A percentile compares a stretch with the other conserved stretches of the same genome.
phyloP scores from a whole-genome alignment of 2,329 filamentous ascomycete species.

The Penicillium hesseltinei region DNA sequence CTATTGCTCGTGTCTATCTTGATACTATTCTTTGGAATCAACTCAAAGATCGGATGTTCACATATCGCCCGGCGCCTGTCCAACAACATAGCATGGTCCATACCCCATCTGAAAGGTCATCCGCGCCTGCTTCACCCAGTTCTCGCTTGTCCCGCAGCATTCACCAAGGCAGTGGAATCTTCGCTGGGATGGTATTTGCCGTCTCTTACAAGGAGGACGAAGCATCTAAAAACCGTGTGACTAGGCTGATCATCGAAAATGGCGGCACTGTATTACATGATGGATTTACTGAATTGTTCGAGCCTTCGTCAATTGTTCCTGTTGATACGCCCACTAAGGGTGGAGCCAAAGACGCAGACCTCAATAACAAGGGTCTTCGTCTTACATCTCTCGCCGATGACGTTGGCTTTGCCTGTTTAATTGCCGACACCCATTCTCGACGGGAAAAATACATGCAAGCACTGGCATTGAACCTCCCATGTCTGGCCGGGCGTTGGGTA shows the following conservation, averaged over 20 bases:
- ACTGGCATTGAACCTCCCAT: slow-evolving; percentile 82
- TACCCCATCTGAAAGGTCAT: slow-evolving; percentile 41
- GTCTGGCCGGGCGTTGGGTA: slow-evolving; percentile 79
- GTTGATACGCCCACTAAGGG: slow-evolving; percentile 31
- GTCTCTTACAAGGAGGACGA: slow-evolving; percentile 67
- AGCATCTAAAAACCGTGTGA: slow-evolving; percentile 57
- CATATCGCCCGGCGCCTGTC: slow-evolving; percentile 23
- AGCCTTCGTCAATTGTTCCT: slow-evolving; percentile 39
- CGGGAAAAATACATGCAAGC: slow-evolving; percentile 94
- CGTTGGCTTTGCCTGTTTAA: slow-evolving; percentile 76
- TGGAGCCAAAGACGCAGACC: slow-evolving; percentile 12
- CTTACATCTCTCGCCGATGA: slow-evolving; percentile 55
- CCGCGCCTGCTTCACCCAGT: slow-evolving; percentile 48
- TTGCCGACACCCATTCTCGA: slow-evolving; percentile 81
- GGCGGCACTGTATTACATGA: slow-evolving; percentile 70
- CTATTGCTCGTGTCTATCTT: slow-evolving; percentile 47
- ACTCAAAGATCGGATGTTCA: slow-evolving; percentile 43
- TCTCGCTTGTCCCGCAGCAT: slow-evolving; percentile 49
- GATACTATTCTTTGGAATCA: slow-evolving; percentile 49
- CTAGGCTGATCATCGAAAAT: slow-evolving; percentile 63
- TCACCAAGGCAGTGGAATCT: slow-evolving; percentile 50
- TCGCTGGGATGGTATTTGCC: slow-evolving; percentile 82
- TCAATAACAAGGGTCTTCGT: slow-evolving; percentile 42
- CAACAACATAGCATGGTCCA: slow-evolving; percentile 26
- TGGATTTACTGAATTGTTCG: slow-evolving; percentile 81